Percentiles rank a stretch among this genome's conserved stretches.
Conservation (phyloP, 2,329 filamentous ascomycete genomes). For the Botrytis sinoallii region DNA sequence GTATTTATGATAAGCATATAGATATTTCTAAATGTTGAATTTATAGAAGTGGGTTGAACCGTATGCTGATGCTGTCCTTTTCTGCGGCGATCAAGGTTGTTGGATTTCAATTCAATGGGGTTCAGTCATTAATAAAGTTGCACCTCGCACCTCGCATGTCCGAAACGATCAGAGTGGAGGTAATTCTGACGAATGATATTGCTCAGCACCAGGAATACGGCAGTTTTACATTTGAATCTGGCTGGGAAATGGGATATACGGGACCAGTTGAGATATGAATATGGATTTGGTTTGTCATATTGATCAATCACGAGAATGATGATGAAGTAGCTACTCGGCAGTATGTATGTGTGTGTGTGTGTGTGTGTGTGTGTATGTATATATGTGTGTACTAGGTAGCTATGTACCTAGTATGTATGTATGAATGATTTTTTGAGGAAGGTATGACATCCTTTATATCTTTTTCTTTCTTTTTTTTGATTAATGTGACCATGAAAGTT, state of each 20-base stretch:
- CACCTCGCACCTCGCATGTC: neutral
- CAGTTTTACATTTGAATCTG: neutral
- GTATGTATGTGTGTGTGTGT: neutral
- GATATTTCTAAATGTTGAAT: neutral
- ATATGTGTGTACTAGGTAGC: too few relatives aligned
- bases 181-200: neutral
- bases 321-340: neutral
- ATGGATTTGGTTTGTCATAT: neutral
- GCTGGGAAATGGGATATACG: neutral
- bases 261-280: neutral
- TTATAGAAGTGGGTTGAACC: constrained; percentile 10
- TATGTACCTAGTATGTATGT: neutral
- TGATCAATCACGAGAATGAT: neutral
- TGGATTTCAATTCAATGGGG: neutral
- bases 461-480: neutral
- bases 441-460: neutral
- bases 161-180: constrained; percentile 3
- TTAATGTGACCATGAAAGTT: neutral
- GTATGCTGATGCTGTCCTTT: constrained; percentile 7
- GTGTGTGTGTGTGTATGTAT: too few relatives aligned
- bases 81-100: constrained; percentile 1
- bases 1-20: constrained; percentile 1
- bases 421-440: neutral
- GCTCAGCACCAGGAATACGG: neutral
- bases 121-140: neutral